Base-by-base conservation (phyloP, 2,329 filamentous ascomycete genomes). In the Pseudogymnoascus sp. region DNA sequence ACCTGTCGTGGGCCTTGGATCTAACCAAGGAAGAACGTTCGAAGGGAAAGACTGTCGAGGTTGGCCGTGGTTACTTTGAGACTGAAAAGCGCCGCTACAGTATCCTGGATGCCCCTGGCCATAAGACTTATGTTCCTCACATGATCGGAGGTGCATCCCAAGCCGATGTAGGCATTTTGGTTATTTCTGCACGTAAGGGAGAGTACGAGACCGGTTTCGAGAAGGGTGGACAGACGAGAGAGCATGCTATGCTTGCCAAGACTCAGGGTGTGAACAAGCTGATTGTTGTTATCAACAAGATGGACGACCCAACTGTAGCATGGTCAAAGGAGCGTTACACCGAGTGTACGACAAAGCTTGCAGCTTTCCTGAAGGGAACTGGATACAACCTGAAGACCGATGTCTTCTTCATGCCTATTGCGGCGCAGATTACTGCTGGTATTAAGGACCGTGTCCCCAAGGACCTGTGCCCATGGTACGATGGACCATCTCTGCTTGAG, bases 201-300 rank as follows among this genome's bases (percentile, higher is more conserved):
- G 94, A 99, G 77, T 99, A 97, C 75, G 94, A 99, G 77, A 97
- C 94, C 35, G 94, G 94, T 58, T 99, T 99, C 74, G 94, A 99
- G 70, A 89, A 88, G 79, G 94, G 94, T 65, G 93, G 94, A 37
- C 94, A 99, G 76, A 99, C 94, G 60, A 85, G 94, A 73, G 94
- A 99, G 82, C 93, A 97, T 76, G 94, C 95, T 61, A 91, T 99
- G 80, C 82, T 99, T 72, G 95, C 95, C 68, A 96, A 97, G 78
- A 99, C 95, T 0, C 93, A 96, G 73, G 94, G 94, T 76, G 94
- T 99, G 63, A 96, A 96, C 82, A 97, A 97, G 78, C 82, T 99
- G 61, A 81, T 97, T 50, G 87, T 99, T 30, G 94, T 83, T 60
- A 92, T 97, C 73, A 99, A 99, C 84, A 99, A 99, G 82, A 99